Percentiles rank a stretch among this genome's conserved stretches.
Evolutionary conservation across 2,329 filamentous ascomycete genomes (phyloP).

Genomic region (Stylonectria norvegica): DNA sequence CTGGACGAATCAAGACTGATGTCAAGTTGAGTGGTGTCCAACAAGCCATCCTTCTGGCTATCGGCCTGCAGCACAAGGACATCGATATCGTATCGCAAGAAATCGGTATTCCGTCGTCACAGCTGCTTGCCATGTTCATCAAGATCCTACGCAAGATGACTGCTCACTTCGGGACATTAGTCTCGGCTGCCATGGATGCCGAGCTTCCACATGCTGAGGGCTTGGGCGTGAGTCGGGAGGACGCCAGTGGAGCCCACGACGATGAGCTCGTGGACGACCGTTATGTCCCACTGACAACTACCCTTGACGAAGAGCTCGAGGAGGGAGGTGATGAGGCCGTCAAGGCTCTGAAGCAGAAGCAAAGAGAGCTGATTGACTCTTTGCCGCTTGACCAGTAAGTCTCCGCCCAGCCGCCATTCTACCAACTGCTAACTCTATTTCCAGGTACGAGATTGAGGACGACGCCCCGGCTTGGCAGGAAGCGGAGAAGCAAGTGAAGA

Average conservation of each 20-base stretch:
- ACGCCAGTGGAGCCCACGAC: constrained; percentile 63
- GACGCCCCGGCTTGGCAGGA: constrained; percentile 61
- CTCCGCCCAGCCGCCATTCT: neutral
- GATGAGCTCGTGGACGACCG: constrained; percentile 63
- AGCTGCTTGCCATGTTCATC: constrained; percentile 94
- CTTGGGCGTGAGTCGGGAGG: constrained; percentile 56
- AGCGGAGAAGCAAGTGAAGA: constrained; percentile 71
- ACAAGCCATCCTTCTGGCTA: constrained; percentile 79
- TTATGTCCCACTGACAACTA: constrained; percentile 67
- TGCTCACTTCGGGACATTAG: constrained; percentile 68
- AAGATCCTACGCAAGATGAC: constrained; percentile 91
- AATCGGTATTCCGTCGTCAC: constrained; percentile 64
- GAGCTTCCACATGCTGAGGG: constrained; percentile 58
- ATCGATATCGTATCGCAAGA: constrained; percentile 79
- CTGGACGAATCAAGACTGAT: constrained; percentile 62
- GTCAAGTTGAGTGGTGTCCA: constrained; percentile 80
- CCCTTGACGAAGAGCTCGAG: constrained; percentile 76
- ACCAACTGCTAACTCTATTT: constrained; percentile 4
- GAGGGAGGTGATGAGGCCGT: constrained; percentile 78
- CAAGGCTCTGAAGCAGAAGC: constrained; percentile 69
- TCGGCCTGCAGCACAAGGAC: constrained; percentile 87
- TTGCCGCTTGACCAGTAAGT: constrained; percentile 72
- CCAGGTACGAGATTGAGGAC: constrained; percentile 63
- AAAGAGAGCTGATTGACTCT: constrained; percentile 84
- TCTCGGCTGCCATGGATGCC: constrained; percentile 70